These are phyloP conservation scores for Cladosporium cucumerinum DNA, from an alignment of 2,329 filamentous ascomycete genomes.

Conservation along the genomic window DNA sequence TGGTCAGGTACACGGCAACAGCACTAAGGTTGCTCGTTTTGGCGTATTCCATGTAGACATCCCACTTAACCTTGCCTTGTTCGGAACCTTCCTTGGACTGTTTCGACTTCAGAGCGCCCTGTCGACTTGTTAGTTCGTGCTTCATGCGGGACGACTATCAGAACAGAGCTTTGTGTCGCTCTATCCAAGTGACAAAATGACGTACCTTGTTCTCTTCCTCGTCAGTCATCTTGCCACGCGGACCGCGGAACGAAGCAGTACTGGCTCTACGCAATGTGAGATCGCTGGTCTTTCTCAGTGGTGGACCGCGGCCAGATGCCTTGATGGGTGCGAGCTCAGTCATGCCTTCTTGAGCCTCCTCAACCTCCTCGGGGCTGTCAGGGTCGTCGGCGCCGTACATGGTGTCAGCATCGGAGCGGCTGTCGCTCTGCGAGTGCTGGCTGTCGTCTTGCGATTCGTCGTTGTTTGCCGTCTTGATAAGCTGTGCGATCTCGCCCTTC, in stretches of 20 bases:
- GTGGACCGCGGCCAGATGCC: constrained; percentile 42
- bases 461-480: constrained; percentile 72
- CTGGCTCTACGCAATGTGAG: constrained; percentile 84
- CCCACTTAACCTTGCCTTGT: constrained; percentile 97
- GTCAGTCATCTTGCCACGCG: constrained; percentile 77
- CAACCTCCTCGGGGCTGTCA: constrained; percentile 52
- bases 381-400: constrained; percentile 51
- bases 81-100: constrained; percentile 85
- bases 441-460: constrained; percentile 37
- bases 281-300: constrained; percentile 64
- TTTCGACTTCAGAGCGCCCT: constrained; percentile 61
- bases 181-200: background rate
- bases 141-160: background rate
- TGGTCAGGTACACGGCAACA: constrained; percentile 73
- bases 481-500: constrained; percentile 82
- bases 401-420: constrained; percentile 56
- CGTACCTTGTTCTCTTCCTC: constrained; percentile 61
- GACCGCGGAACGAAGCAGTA: constrained; percentile 82
- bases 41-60: constrained; percentile 90
- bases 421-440: constrained; percentile 33
- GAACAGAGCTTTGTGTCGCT: background rate
- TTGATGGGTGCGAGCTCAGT: constrained; percentile 75
- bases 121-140: background rate
- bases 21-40: constrained; percentile 88
- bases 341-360: constrained; percentile 66